phyloP scores from a whole-genome alignment of 306 rosid genomes.

The Nissolia schottii region DNA sequence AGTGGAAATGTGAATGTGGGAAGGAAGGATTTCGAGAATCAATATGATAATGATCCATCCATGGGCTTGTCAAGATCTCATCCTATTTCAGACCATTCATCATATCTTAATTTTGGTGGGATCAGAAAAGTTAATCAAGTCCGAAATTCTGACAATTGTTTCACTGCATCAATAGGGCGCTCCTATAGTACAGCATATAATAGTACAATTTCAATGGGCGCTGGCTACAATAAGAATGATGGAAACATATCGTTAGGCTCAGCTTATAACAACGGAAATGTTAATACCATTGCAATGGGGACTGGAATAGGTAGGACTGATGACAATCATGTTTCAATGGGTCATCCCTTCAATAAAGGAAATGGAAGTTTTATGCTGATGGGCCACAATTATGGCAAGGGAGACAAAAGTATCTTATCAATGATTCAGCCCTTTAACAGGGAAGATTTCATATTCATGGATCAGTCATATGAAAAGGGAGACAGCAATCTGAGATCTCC shows the following conservation, averaged over 20 bases:
- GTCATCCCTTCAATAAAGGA: constrained; percentile 61
- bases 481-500: constrained; percentile 53
- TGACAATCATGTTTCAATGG: constrained; percentile 55
- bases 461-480: constrained; percentile 71
- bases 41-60: constrained; percentile 56
- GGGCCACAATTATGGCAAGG: constrained; percentile 74
- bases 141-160: constrained; percentile 59
- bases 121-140: constrained; percentile 93
- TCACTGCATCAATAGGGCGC: constrained; percentile 55
- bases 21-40: constrained; percentile 61
- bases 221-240: constrained; percentile 48
- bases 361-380: constrained; percentile 57
- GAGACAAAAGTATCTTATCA: constrained; percentile 46
- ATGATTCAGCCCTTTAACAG: constrained; percentile 66
- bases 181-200: constrained; percentile 49
- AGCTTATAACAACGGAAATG: constrained; percentile 43
- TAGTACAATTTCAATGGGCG: constrained; percentile 44
- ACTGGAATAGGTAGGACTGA: constrained; percentile 48
- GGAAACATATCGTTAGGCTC: constrained; percentile 54
- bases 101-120: constrained; percentile 70
- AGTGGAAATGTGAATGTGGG: constrained; percentile 57
- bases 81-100: constrained; percentile 56
- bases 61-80: constrained; percentile 70
- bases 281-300: constrained; percentile 42
- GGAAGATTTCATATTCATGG: constrained; percentile 71